Evolutionary conservation across 2,329 filamentous ascomycete species (phyloP).

Genomic region (Pseudopithomyces maydicus): DNA sequence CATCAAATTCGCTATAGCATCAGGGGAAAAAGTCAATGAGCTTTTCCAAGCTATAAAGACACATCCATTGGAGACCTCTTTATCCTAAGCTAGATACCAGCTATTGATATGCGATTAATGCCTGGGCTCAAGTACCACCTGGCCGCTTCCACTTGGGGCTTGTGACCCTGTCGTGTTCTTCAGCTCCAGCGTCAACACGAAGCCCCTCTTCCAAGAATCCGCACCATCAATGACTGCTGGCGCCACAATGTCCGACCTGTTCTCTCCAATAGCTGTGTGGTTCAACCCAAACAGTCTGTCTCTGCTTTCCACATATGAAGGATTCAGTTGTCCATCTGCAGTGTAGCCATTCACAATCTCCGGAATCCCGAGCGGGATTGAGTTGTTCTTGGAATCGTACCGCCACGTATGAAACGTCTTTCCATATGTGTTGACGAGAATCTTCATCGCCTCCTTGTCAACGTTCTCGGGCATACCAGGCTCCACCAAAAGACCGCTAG

Average conservation of each 20-base stretch:
- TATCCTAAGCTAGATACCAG: no score
- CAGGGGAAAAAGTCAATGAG: no score
- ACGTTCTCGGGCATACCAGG: not conserved
- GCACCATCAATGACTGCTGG: not conserved
- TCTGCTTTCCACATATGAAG: not conserved
- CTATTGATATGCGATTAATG: not conserved
- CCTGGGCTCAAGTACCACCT: not conserved
- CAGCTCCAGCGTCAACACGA: not conserved
- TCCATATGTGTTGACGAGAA: constrained; percentile 1
- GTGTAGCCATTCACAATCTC: constrained; percentile 2
- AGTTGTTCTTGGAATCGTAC: constrained; percentile 1
- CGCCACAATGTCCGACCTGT: not conserved
- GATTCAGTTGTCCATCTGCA: not conserved
- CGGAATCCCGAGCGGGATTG: constrained; percentile 2
- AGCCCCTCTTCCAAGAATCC: constrained; percentile 3
- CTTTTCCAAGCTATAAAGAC: no score
- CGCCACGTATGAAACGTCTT: constrained; percentile 4
- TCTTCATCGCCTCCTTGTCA: constrained; percentile 3
- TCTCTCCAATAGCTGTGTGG: not conserved
- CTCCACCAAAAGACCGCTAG: not conserved
- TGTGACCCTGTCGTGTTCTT: constrained; percentile 1
- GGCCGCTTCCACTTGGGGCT: not conserved
- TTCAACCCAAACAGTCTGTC: constrained; percentile 3
- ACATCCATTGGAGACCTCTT: no score
- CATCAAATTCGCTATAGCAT: no score